A percentile compares a stretch with the other conserved stretches of the same genome.
Conservation (phyloP, 306 rosid genomes). For the Dalbergia cultrata region DNA sequence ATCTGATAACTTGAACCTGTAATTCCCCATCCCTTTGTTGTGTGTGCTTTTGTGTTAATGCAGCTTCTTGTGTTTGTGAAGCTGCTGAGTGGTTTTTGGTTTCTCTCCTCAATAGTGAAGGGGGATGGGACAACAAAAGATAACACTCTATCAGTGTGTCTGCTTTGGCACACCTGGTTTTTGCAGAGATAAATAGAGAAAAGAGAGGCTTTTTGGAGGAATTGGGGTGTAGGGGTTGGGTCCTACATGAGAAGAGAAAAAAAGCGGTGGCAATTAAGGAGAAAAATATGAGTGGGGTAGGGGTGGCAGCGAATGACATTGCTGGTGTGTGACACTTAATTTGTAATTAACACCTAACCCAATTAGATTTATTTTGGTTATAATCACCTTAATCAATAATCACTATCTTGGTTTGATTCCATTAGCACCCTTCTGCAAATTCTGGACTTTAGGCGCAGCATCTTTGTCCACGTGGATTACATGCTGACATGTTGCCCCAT, state of each 20-base stretch:
- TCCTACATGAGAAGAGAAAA: constrained; percentile 50
- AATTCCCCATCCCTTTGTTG: constrained; percentile 60
- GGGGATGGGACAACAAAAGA: constrained; percentile 34
- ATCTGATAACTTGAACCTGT: constrained; percentile 74
- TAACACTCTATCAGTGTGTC: constrained; percentile 18
- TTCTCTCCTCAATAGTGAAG: constrained; percentile 11
- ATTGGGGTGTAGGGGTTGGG: constrained; percentile 40
- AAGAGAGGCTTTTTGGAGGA: constrained; percentile 37
- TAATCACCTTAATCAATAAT: neutral
- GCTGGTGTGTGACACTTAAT: constrained; percentile 32
- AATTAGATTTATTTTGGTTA: neutral
- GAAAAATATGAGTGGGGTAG: constrained; percentile 36
- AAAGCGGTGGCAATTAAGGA: constrained; percentile 39
- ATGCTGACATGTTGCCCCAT: constrained; percentile 39
- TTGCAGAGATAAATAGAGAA: constrained; percentile 49
- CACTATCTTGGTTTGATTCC: neutral
- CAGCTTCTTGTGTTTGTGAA: neutral
- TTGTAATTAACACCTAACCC: constrained; percentile 38
- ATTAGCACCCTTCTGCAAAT: constrained; percentile 19
- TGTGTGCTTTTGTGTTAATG: neutral
- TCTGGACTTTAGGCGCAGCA: constrained; percentile 36
- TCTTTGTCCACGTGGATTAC: constrained; percentile 51
- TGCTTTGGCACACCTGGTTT: constrained; percentile 18
- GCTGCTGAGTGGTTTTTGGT: constrained; percentile 20
- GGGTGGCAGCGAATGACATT: constrained; percentile 34